Base-by-base conservation (phyloP, 2,329 filamentous ascomycete species). In the Macroventuria anomochaeta region DNA sequence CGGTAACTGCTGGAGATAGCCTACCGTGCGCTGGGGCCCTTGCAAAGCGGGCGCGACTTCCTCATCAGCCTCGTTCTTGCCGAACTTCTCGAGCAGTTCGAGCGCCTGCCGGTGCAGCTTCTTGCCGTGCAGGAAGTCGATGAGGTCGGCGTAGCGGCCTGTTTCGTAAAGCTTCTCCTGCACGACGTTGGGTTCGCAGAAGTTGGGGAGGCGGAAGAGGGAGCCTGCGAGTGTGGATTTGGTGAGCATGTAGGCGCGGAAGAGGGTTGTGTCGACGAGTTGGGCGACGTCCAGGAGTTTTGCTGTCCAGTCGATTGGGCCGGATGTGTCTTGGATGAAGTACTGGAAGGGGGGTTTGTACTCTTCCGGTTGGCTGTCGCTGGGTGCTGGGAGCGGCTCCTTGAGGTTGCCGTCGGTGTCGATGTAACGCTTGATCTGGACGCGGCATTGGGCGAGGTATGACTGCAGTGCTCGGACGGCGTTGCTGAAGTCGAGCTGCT, bases 71-170 rank as follows among this genome's bases (percentile, higher is more conserved):
- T 80, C 76, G 34, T 77, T 77, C 55, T 76, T 84, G 15, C 93
- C 93, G 63, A 97, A 97, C 59, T 88, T 89, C 63, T 85, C 84
- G 0, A 99, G 81, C 25, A 97, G 78, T 61, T 91, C 89, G 15
- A 99, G 78, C 0, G 95, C 93, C 68, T 96, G 88, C 15, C 88
- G 86, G 75, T 99, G 95, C 33, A 97, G 82, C 73, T 89, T 93
- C 78, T 99, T 99, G 59, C 95, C 95, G 67, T 96, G 91, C 63
- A 97, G 87, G 71, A 99, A 99, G 73, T 97, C 93, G n/a, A 99
- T 92, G 1, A 99, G 80, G 76, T 97, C 93, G 44, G 88, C 93
- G 75, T 96, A 97, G 26, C 93, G 86, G 53, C 90, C 90, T 33
- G 88, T 91, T 71, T 96, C 91, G 55, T 96, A 86, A 4, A 99